A percentile compares a stretch with the other conserved stretches of the same genome.
These are phyloP conservation scores for Spergularia azorica DNA, from an alignment of 179 eudicot species.

Conservation along the genomic window DNA sequence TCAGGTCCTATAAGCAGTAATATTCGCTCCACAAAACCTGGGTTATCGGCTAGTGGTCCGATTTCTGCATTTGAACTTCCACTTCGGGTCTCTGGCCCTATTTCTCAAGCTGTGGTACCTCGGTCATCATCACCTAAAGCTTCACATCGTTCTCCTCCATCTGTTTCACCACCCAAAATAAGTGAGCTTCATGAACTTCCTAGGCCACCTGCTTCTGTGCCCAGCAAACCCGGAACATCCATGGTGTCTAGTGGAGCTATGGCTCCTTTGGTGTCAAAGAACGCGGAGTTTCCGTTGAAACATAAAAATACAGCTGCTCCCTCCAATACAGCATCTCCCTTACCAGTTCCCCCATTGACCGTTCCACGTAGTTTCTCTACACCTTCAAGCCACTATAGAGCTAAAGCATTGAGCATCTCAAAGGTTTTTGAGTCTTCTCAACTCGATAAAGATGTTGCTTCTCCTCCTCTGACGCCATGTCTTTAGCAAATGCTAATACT, in stretches of 20 bases:
- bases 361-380: slow-evolving; percentile 84
- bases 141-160: slow-evolving; percentile 62
- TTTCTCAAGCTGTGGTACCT: slow-evolving; percentile 43
- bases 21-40: slow-evolving; percentile 45
- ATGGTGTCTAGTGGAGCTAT: slow-evolving; percentile 55
- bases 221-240: slow-evolving; percentile 50
- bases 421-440: slow-evolving; percentile 55
- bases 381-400: slow-evolving; percentile 74
- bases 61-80: slow-evolving; percentile 49
- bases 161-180: slow-evolving; percentile 74
- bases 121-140: slow-evolving; percentile 57
- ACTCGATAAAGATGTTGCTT: slow-evolving; percentile 43
- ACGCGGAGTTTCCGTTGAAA: slow-evolving; percentile 54
- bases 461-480: slow-evolving; percentile 86
- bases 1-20: slow-evolving; percentile 83
- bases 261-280: slow-evolving; percentile 51
- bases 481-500: slow-evolving; percentile 48
- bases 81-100: slow-evolving; percentile 46
- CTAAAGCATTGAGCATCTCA: slow-evolving; percentile 40
- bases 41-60: slow-evolving; percentile 59
- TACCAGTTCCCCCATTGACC: slow-evolving; percentile 74
- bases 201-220: slow-evolving; percentile 71
- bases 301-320: slow-evolving; percentile 41
- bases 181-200: slow-evolving; percentile 99
- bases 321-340: slow-evolving; percentile 58